phyloP scores from a whole-genome alignment of 2,329 filamentous ascomycete species.

The Penicillium sp. region DNA sequence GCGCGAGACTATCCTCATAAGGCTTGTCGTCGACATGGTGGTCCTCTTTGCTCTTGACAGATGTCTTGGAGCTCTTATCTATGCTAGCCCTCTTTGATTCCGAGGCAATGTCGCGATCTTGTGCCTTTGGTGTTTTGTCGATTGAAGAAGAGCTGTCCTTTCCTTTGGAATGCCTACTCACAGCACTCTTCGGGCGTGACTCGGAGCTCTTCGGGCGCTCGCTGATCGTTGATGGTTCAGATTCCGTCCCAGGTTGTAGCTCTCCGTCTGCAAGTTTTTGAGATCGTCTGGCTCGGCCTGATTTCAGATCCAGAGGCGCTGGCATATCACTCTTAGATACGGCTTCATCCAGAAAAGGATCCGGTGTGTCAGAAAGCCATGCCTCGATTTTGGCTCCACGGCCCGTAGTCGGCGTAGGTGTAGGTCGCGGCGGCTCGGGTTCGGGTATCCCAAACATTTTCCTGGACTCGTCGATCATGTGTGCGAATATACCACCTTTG shows the following conservation, averaged over 20 bases:
- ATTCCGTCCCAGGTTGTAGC: conserved; percentile 12
- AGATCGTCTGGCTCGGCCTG: conserved; percentile 32
- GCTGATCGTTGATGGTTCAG: conserved; percentile 25
- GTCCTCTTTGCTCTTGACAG: conserved; percentile 15
- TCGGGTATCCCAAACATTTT: conserved; percentile 46
- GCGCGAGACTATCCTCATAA: conserved; percentile 24
- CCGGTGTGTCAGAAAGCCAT: conserved; percentile 58
- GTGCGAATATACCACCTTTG: conserved; percentile 43
- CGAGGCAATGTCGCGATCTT: conserved; percentile 2
- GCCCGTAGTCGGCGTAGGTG: conserved; percentile 35
- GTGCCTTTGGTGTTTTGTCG: conserved; percentile 10
- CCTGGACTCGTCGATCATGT: conserved; percentile 44
- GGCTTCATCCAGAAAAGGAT: conserved; percentile 51
- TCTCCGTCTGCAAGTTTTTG: conserved; percentile 24
- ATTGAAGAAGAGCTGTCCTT: conserved; percentile 14
- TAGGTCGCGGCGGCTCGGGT: conserved; percentile 35
- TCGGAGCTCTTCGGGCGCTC: conserved; percentile 12
- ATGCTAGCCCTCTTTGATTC: conserved; percentile 23
- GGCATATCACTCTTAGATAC: conserved; percentile 37
- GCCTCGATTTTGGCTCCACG: conserved; percentile 57
- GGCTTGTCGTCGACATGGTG: conserved; percentile 10
- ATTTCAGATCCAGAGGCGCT: conserved; percentile 41
- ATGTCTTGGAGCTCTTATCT: conserved; percentile 11
- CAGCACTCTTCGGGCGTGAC: conserved; percentile 22
- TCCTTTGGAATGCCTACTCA: conserved; percentile 21